Evolutionary conservation across 2,329 filamentous ascomycete genomes (phyloP).

Genomic region (Fusarium xyrophilum): DNA sequence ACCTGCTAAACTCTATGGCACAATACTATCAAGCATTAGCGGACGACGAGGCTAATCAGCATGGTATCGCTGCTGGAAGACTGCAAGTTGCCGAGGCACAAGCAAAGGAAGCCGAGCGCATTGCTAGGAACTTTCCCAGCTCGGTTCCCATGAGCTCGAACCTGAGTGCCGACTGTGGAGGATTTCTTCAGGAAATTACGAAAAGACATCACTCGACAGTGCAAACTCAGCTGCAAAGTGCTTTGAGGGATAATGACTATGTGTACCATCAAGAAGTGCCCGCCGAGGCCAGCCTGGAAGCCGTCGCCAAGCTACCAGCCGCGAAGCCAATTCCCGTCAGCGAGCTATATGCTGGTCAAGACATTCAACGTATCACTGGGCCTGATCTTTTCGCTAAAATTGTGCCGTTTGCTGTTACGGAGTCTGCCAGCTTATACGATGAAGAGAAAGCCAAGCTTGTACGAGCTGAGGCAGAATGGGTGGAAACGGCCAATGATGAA

Average conservation of each 20-base stretch:
- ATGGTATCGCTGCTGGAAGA: conserved; percentile 84
- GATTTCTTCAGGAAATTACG: conserved; percentile 77
- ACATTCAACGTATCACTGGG: conserved; percentile 95
- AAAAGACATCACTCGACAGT: conserved; percentile 82
- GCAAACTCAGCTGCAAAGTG: conserved; percentile 78
- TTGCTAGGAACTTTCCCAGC: conserved; percentile 80
- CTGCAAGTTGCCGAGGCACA: conserved; percentile 81
- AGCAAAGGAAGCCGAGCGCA: conserved; percentile 78
- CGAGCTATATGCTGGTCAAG: conserved; percentile 94
- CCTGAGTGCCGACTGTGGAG: conserved; percentile 78
- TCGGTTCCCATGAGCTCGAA: conserved; percentile 83
- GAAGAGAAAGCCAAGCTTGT: conserved; percentile 98
- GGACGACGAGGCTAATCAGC: conserved; percentile 86
- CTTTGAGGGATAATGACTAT: conserved; percentile 94
- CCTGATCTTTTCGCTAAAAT: conserved; percentile 98
- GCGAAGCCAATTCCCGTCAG: conserved; percentile 97
- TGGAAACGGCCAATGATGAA: conserved; percentile 91
- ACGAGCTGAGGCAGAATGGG: conserved; percentile 89
- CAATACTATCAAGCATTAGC: conserved; percentile 94
- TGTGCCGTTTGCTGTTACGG: conserved; percentile 92
- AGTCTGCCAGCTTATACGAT: conserved; percentile 95
- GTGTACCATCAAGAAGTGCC: conserved; percentile 96
- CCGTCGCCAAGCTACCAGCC: conserved; percentile 89
- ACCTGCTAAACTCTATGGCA: conserved; percentile 82
- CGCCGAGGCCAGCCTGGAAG: conserved; percentile 78